Conservation (phyloP, 257 asterid species). For the Buddleja alternifolia region DNA sequence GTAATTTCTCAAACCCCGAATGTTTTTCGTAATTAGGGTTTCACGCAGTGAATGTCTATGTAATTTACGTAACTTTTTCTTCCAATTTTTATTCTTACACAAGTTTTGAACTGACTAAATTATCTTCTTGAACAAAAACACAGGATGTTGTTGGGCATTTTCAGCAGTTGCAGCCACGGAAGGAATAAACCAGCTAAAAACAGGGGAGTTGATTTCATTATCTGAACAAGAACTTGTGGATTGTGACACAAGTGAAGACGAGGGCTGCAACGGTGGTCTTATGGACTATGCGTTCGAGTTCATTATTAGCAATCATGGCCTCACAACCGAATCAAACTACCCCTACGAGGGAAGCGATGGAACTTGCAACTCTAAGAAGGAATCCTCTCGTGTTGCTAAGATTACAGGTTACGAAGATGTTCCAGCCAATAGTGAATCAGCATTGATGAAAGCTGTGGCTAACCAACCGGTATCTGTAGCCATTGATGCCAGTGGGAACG, state of each 20-base stretch:
- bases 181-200: conserved; percentile 38
- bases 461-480: conserved; percentile 47
- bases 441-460: conserved; percentile 39
- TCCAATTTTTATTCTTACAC: no score
- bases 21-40: no score
- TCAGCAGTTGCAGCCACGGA: conserved; percentile 46
- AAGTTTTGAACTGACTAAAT: background rate
- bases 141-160: conserved; percentile 48
- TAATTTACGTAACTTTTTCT: no score
- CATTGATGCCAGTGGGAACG: conserved; percentile 41
- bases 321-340: conserved; percentile 39
- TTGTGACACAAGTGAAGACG: conserved; percentile 33
- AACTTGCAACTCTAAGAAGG: conserved; percentile 39
- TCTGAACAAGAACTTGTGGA: conserved; percentile 46
- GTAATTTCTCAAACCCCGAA: no score
- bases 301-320: conserved; percentile 35
- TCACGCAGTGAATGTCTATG: no score
- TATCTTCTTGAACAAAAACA: background rate
- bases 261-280: conserved; percentile 40
- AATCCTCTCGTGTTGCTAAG: conserved; percentile 28
- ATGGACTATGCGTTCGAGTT: conserved; percentile 40
- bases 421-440: conserved; percentile 38
- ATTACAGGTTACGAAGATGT: conserved; percentile 44
- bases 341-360: conserved; percentile 38
- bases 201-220: conserved; percentile 26